Base-by-base conservation (phyloP, 139 green algal genomes). In the Nannochloris sp. region DNA sequence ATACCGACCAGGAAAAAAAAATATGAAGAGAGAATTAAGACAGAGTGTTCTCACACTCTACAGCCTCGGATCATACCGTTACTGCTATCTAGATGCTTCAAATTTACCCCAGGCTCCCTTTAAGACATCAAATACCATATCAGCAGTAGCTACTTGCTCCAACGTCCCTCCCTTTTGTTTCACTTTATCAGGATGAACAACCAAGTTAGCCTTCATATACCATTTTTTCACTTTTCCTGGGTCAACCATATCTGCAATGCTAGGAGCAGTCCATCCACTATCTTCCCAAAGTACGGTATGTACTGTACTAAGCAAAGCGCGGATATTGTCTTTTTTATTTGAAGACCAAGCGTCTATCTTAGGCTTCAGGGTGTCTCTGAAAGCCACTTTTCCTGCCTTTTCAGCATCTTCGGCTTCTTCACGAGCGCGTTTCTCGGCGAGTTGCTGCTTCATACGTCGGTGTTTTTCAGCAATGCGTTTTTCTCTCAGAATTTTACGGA, bases 121-220 rank as follows among this genome's bases (percentile, higher is more conserved):
- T 23, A 96, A 72, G 13, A 83, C 74, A 71, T 97, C 89, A 67
- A 97, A 97, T 19, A 95, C 73, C 72, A 92, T 90, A 72, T 96
- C 91, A 4, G 90, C 90, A 42, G 89, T 80, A 33, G 84, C 87
- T 24, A 95, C 70, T 75, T 95, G 81, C 65, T 95, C 86, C 31
- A 85, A 60, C 9, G 66, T 79, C 29, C 89, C 91, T n/a, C 85
- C 87, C 48, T 83, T 84, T 76, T 96, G 87, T 47, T 83, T 81
- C 27, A 97, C 91, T 78, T 96, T 96, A 82, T 97, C 91, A 2
- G 91, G 91, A 76, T 97, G 91, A 42, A 97, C 86, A 47, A 97
- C 62, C 58, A 96, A 78, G 65, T 96, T 95, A 62, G 90, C 91
- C 63, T 83, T 87, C 82, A 92, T 93, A 72, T 91, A 97, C 25